Conservation (phyloP, 2,329 filamentous ascomycete species). For the Botrytis cinerea region DNA sequence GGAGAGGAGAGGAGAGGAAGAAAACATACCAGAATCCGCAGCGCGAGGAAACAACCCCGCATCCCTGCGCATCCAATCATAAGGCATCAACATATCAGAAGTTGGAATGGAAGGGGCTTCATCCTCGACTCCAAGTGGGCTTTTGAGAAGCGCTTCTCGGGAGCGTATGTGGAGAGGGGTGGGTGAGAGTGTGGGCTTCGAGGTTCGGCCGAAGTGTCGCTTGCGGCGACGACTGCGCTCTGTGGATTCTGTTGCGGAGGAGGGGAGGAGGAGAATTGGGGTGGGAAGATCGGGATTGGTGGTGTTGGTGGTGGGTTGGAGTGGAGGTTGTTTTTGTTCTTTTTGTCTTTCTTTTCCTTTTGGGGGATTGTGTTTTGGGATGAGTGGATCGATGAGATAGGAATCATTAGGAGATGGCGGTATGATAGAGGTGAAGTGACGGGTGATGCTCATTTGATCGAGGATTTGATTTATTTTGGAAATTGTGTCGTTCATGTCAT, state of each 20-base stretch:
- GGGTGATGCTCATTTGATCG: neutral
- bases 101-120: too few species aligned
- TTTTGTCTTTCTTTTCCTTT: neutral
- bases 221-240: too few species aligned
- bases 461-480: neutral
- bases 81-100: too few species aligned
- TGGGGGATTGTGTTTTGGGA: neutral
- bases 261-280: neutral
- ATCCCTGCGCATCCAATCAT: neutral
- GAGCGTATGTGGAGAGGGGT: too few species aligned
- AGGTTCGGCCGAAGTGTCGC: too few species aligned
- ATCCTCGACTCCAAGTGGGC: neutral
- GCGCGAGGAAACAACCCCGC: fast-evolving
- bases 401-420: neutral
- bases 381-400: neutral
- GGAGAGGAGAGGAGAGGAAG: too few species aligned
- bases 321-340: neutral
- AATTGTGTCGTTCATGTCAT: neutral
- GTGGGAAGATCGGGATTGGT: too few species aligned
- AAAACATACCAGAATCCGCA: neutral
- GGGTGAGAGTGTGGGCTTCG: too few species aligned
- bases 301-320: neutral
- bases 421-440: neutral
- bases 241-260: too few species aligned
- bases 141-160: too few species aligned